Evolutionary conservation across 768 basidiomycete species (phyloP).

Genomic region (Mycena alexandri): DNA sequence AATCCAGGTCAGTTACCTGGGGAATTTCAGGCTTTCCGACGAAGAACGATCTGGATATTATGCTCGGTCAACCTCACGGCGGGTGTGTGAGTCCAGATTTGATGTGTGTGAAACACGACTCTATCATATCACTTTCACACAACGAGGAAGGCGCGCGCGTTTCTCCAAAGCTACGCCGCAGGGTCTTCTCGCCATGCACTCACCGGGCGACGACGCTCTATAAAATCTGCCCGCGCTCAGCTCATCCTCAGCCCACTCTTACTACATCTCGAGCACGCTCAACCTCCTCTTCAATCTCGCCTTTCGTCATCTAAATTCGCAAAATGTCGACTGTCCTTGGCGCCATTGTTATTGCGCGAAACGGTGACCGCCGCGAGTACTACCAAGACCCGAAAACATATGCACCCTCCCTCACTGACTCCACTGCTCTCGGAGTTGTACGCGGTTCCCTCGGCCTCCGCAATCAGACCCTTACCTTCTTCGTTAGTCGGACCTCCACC

Average conservation of each 20-base stretch:
- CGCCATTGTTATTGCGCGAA: slow-evolving; percentile 82
- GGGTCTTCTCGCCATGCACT: slow-evolving; percentile 14
- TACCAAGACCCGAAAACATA: slow-evolving; percentile 82
- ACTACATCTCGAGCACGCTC: neutral
- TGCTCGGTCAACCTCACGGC: too few relatives aligned
- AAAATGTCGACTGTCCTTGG: slow-evolving; percentile 74
- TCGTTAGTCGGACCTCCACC: slow-evolving; percentile 80
- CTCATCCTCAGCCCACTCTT: slow-evolving; percentile 4
- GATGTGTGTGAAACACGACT: neutral
- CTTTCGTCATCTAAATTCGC: neutral
- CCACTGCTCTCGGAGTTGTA: slow-evolving; percentile 38
- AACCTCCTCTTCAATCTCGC: neutral
- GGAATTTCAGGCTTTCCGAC: neutral
- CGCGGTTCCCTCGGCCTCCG: neutral
- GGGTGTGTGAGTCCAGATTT: neutral
- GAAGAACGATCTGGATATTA: neutral
- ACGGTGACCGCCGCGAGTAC: slow-evolving; percentile 79
- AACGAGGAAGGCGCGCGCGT: slow-evolving; percentile 19
- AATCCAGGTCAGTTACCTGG: too few relatives aligned
- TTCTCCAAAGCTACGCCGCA: neutral
- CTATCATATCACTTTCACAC: slow-evolving; percentile 16
- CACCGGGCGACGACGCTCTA: slow-evolving; percentile 4
- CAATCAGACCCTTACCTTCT: neutral
- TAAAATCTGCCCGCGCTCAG: slow-evolving; percentile 1
- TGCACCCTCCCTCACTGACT: slow-evolving; percentile 53